A percentile compares a stretch with the other conserved stretches of the same genome.
Evolutionary conservation across 2,329 filamentous ascomycete genomes (phyloP).

Genomic region (Colletotrichum caudatum): DNA sequence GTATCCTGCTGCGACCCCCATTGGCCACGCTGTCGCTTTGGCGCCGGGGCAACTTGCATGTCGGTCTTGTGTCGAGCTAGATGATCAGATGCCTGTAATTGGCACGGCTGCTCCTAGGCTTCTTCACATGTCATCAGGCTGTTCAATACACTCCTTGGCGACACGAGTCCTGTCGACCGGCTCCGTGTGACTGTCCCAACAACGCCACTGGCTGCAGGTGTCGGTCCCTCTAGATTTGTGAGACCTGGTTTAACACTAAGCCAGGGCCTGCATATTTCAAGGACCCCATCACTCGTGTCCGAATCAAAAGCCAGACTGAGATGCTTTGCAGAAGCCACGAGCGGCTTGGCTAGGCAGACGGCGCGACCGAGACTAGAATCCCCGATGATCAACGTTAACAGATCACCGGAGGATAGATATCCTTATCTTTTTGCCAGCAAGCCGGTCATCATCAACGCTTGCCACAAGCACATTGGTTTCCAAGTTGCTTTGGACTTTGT

Average conservation of each 20-base stretch:
- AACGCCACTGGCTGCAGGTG: not conserved
- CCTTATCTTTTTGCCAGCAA: not conserved
- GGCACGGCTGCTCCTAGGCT: too few species aligned
- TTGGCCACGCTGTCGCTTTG: not conserved
- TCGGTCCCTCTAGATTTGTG: not conserved
- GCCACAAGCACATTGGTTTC: not conserved
- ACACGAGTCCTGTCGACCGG: too few species aligned
- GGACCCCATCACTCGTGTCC: not conserved
- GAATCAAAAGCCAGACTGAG: not conserved
- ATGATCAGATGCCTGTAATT: not conserved
- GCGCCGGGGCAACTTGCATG: not conserved
- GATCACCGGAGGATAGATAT: not conserved
- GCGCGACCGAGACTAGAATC: not conserved
- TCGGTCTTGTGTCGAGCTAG: not conserved
- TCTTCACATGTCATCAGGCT: not conserved
- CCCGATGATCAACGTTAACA: not conserved
- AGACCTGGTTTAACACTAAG: not conserved
- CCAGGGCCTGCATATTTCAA: not conserved
- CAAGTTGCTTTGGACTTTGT: not conserved
- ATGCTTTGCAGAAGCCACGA: not conserved
- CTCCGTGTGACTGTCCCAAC: not conserved
- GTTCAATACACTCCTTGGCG: not conserved
- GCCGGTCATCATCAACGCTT: not conserved
- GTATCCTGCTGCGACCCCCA: not conserved
- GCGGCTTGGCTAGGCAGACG: not conserved